phyloP scores from a whole-genome alignment of 1,139 yeast genomes.

The Yamadazyma friedrichii region DNA sequence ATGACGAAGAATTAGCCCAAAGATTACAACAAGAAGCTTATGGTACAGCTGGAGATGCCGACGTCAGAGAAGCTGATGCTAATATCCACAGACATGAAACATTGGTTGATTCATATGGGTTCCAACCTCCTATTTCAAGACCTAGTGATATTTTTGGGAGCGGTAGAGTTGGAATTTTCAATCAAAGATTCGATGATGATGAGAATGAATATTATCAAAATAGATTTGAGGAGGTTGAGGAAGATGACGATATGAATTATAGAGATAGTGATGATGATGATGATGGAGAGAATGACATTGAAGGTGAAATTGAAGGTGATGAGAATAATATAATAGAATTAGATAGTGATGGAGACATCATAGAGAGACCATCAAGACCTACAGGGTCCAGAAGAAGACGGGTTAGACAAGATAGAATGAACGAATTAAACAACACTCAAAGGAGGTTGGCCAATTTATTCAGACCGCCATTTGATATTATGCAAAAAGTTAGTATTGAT shows the following conservation, averaged over 20 bases:
- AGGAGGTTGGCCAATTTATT: conserved; percentile 75
- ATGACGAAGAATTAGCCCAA: conserved; percentile 55
- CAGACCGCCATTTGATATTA: conserved; percentile 91
- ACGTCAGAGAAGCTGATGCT: conserved; percentile 64
- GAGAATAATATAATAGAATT: conserved; percentile 26
- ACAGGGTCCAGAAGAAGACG: conserved; percentile 26
- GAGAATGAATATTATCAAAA: conserved; percentile 26
- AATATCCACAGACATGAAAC: conserved; percentile 84
- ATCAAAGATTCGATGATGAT: conserved; percentile 40
- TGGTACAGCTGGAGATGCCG: conserved; percentile 19
- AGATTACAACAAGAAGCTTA: conserved; percentile 68
- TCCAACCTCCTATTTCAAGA: conserved; percentile 9
- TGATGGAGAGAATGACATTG: conserved; percentile 16
- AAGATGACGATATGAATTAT: conserved; percentile 31
- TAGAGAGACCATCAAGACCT: conserved; percentile 18
- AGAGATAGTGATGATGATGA: conserved; percentile 15
- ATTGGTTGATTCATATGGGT: conserved; percentile 42
- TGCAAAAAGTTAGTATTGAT: conserved; percentile 64
- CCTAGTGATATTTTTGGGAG: conserved; percentile 43
- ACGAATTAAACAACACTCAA: conserved; percentile 58
- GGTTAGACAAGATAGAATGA: conserved; percentile 24
- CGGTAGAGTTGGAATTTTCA: conserved; percentile 43
- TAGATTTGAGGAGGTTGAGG: conserved; percentile 19
- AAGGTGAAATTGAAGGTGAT: conserved; percentile 21
- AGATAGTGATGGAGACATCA: conserved; percentile 32